Evolutionary conservation across 192 early-diverging fungal genomes (phyloP), one percentile per base, ranked within the genome.

Genomic region (Rhizophagus prolifer): DNA sequence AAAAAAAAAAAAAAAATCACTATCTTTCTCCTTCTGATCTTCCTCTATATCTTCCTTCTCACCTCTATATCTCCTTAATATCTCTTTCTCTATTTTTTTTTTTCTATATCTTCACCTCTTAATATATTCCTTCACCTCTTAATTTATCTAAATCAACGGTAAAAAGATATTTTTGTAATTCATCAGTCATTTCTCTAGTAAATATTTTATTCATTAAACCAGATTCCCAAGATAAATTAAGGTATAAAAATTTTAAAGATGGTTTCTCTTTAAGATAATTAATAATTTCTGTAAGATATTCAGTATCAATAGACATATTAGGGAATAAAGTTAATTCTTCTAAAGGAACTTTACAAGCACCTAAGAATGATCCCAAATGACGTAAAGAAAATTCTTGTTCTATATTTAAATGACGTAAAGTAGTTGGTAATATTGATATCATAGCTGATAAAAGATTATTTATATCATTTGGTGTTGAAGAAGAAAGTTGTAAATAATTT

Each of bases 161-260:
- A 38, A 36, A 67, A 38, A 67, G 13, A 38, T 36, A 10, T n/a
- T 67, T 21, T n/a, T 38, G 30, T 67, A 38, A 1, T 0, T 67
- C 65, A 41, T 67, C 4, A 8, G 9, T n/a, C n/a, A 67, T 67
- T 9, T 21, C 65, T n/a, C n/a, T 67, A n/a, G 36, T 67, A 34
- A 38, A 25, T 67, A 19, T 67, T 38, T n/a, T 28, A 67, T 36
- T 67, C 2, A 38, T 9, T 9, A 67, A 38, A 36, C 65, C 34
- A n/a, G 31, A 21, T 38, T 67, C 65, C 65, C 65, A 67, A 21
- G 65, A 67, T 36, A 67, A 67, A 38, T 67, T 67, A n/a, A 67
- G 31, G 38, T 67, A 28, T 23, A 67, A 67, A 38, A 34, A 38
- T 38, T 67, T 67, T n/a, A 67, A 41, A 21, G 65, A 41, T 38